These are phyloP conservation scores for Porodaedalea pini DNA, from an alignment of 1,284 basidiomycete species.

Conservation along the genomic window DNA sequence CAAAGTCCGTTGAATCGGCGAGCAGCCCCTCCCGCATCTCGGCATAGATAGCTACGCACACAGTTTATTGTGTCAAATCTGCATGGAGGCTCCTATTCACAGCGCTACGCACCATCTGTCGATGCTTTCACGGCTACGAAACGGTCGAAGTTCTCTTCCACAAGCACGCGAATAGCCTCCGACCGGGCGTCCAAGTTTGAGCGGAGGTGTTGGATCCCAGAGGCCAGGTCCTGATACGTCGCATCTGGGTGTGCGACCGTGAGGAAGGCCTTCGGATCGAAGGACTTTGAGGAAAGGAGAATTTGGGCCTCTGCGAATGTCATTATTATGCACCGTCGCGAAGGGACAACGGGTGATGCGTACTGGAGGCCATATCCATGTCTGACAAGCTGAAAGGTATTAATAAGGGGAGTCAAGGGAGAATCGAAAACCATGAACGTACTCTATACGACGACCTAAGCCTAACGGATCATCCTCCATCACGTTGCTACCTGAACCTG, in stretches of 20 bases:
- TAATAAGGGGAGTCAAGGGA: conserved; percentile 1
- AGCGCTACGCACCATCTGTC: conserved; percentile 71
- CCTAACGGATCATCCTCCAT: conserved; percentile 69
- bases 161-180: conserved; percentile 89
- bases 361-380: conserved; percentile 73
- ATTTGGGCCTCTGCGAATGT: conserved; percentile 65
- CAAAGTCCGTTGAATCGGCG: conserved; percentile 75
- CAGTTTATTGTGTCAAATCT: neutral
- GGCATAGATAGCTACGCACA: conserved; percentile 68
- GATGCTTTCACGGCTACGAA: conserved; percentile 98
- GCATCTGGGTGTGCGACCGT: conserved; percentile 94
- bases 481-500: conserved; percentile 43
- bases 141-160: conserved; percentile 97
- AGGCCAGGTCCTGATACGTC: conserved; percentile 85
- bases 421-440: conserved; percentile 18
- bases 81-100: neutral
- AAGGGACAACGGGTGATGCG: conserved; percentile 28
- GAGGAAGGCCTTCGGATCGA: conserved; percentile 93
- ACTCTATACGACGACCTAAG: conserved; percentile 61
- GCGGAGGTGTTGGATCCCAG: conserved; percentile 70
- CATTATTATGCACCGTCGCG: conserved; percentile 9
- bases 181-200: conserved; percentile 83
- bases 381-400: conserved; percentile 48
- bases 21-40: conserved; percentile 93
- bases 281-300: conserved; percentile 86